Percentiles rank a stretch among this genome's conserved stretches.
Evolutionary conservation across 2,329 filamentous ascomycete species (phyloP).

Genomic region (Penicillium sp.): DNA sequence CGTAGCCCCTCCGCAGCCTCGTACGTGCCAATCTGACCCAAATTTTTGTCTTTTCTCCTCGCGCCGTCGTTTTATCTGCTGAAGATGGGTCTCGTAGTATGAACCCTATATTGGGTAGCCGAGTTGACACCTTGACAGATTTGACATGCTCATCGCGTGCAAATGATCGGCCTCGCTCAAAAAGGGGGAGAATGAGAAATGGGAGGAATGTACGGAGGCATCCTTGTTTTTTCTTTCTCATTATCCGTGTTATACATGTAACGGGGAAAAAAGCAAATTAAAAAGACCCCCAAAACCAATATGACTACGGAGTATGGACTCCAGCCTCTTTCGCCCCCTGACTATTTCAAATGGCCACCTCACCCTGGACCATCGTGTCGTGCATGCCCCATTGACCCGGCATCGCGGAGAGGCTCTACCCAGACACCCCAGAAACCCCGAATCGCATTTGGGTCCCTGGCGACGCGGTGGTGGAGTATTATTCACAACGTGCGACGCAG

Average conservation of each 20-base stretch:
- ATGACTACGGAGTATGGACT: slow-evolving; percentile 32
- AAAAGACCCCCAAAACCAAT: neutral
- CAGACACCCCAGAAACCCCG: slow-evolving; percentile 47
- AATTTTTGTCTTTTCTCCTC: slow-evolving; percentile 5
- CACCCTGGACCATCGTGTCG: slow-evolving; percentile 54
- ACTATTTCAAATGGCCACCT: slow-evolving; percentile 51
- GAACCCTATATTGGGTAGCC: slow-evolving; percentile 16
- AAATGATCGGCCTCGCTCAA: neutral
- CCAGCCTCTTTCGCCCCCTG: slow-evolving; percentile 48
- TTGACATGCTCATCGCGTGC: neutral
- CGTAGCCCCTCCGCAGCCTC: neutral
- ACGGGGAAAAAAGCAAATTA: neutral
- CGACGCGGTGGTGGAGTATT: slow-evolving; percentile 45
- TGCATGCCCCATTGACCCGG: slow-evolving; percentile 57
- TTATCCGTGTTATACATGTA: neutral
- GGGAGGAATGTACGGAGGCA: neutral
- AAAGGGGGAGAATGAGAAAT: neutral
- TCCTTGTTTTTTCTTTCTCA: neutral
- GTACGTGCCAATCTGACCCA: slow-evolving; percentile 2
- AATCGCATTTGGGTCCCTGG: slow-evolving; percentile 53
- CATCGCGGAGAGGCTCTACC: slow-evolving; percentile 52
- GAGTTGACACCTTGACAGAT: slow-evolving; percentile 15
- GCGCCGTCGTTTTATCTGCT: slow-evolving; percentile 12
- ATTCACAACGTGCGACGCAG: slow-evolving; percentile 40
- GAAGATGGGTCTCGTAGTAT: slow-evolving; percentile 2